phyloP scores from a whole-genome alignment of 495 filamentous ascomycete species.

The Trichoderma gamsii region DNA sequence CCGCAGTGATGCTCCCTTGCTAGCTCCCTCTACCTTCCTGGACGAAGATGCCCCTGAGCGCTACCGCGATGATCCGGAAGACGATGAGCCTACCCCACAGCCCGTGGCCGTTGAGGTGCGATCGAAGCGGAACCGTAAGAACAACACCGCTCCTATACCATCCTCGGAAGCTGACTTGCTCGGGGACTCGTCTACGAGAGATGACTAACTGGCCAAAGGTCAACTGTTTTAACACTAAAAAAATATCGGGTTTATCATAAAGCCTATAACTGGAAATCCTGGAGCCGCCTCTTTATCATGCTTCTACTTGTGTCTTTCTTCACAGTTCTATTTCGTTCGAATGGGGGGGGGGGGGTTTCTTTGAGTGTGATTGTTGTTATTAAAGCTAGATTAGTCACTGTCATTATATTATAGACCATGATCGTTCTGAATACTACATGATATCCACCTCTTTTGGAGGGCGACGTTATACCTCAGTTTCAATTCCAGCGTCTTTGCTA shows the following conservation, averaged over 20 bases:
- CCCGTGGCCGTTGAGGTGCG: constrained; percentile 7
- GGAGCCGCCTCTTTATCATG: too few species aligned
- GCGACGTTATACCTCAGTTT: constrained; percentile 49
- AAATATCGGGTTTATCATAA: too few species aligned
- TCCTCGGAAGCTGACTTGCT: neutral
- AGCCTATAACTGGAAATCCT: neutral
- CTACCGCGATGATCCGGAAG: constrained; percentile 10
- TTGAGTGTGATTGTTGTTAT: neutral
- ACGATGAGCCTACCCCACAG: neutral
- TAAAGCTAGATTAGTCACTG: neutral
- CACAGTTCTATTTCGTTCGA: neutral
- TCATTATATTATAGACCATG: constrained; percentile 4
- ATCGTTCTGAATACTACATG: neutral
- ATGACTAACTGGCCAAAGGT: neutral
- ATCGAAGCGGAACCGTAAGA: constrained; percentile 8
- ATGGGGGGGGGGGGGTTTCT: neutral
- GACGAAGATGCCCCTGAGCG: neutral
- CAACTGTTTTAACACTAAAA: neutral
- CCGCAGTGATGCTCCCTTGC: neutral
- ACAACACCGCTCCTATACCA: neutral
- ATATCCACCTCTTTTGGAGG: neutral
- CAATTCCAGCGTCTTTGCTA: constrained; percentile 53
- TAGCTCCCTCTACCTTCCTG: neutral
- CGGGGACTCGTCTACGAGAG: neutral
- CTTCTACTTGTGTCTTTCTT: neutral